Percentiles rank a stretch among this genome's conserved stretches.
These are phyloP conservation scores for Penicillium sumatraense DNA, from an alignment of 2,329 filamentous ascomycete genomes.

Conservation along the genomic window DNA sequence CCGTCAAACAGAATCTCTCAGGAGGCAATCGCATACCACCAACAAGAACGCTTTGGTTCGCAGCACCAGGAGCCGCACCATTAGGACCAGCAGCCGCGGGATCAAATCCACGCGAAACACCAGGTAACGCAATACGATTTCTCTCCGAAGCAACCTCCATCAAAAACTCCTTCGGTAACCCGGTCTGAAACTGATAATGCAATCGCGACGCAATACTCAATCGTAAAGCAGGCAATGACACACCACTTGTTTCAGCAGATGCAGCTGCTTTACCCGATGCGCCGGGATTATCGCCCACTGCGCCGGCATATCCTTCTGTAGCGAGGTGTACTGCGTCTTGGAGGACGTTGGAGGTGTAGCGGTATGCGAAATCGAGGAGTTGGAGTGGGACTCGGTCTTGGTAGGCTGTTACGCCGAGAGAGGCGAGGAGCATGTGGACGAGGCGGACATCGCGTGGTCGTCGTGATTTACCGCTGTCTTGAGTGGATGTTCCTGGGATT, in stretches of 20 bases:
- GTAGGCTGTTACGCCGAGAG: constrained; percentile 54
- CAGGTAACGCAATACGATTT: constrained; percentile 58
- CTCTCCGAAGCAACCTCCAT: constrained; percentile 61
- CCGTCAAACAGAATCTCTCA: constrained; percentile 65
- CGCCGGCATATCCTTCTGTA: constrained; percentile 55
- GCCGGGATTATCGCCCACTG: constrained; percentile 28
- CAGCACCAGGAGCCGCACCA: constrained; percentile 24
- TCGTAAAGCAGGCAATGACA: constrained; percentile 62
- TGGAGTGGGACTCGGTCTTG: constrained; percentile 59
- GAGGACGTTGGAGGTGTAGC: constrained; percentile 58
- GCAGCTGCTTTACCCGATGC: constrained; percentile 36
- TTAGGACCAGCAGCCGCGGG: constrained; percentile 24
- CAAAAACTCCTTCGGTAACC: constrained; percentile 66
- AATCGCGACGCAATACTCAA: constrained; percentile 65
- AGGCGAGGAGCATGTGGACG: constrained; percentile 56
- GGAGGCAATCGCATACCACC: constrained; percentile 64
- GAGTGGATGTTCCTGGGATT: constrained; percentile 48
- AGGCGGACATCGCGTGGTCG: constrained; percentile 56
- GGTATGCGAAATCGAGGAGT: constrained; percentile 58
- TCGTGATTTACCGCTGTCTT: constrained; percentile 52
- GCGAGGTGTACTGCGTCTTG: constrained; percentile 58
- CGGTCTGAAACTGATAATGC: constrained; percentile 63
- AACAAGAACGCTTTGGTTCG: constrained; percentile 44
- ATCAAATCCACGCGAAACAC: constrained; percentile 57
- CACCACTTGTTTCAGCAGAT: constrained; percentile 52